These are phyloP conservation scores for Paramecium biaurelia DNA, from an alignment of 73 alveolate species.

Conservation along the genomic window DNA sequence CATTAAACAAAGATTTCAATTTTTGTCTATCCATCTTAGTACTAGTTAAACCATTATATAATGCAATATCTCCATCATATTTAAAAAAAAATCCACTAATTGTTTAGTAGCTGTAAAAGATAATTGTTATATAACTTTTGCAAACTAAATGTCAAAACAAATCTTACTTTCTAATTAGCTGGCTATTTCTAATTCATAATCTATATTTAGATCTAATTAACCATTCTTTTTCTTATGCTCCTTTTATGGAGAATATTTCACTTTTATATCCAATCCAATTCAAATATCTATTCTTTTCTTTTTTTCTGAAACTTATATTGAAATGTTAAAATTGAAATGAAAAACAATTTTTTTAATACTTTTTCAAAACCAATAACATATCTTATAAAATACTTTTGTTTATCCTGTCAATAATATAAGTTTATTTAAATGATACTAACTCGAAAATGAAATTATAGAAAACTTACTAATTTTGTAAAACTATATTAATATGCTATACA, in stretches of 20 bases:
- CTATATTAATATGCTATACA: too few relatives aligned
- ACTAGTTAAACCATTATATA: conserved; percentile 64
- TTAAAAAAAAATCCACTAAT: conserved; percentile 40
- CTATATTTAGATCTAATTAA: conserved; percentile 48
- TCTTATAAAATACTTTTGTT: too few relatives aligned
- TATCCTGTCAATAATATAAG: too few relatives aligned
- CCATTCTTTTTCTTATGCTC: background rate
- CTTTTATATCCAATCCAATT: conserved; percentile 70
- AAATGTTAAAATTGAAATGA: too few relatives aligned
- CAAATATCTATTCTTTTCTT: conserved; percentile 64
- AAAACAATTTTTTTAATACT: too few relatives aligned
- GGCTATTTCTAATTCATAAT: conserved; percentile 56
- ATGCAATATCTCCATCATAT: conserved; percentile 58
- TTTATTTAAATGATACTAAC: too few relatives aligned
- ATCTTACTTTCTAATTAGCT: conserved; percentile 2
- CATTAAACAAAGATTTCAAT: background rate
- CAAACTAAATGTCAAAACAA: background rate
- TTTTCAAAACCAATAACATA: too few relatives aligned
- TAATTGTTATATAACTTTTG: conserved; percentile 15
- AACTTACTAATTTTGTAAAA: too few relatives aligned
- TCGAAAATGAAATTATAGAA: too few relatives aligned
- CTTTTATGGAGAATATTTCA: conserved; percentile 48
- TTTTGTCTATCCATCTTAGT: conserved; percentile 47
- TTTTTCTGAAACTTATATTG: too few relatives aligned
- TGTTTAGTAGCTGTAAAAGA: conserved; percentile 50